phyloP scores from a whole-genome alignment of 176 grass and related monocot species.

The Areca catechu region DNA sequence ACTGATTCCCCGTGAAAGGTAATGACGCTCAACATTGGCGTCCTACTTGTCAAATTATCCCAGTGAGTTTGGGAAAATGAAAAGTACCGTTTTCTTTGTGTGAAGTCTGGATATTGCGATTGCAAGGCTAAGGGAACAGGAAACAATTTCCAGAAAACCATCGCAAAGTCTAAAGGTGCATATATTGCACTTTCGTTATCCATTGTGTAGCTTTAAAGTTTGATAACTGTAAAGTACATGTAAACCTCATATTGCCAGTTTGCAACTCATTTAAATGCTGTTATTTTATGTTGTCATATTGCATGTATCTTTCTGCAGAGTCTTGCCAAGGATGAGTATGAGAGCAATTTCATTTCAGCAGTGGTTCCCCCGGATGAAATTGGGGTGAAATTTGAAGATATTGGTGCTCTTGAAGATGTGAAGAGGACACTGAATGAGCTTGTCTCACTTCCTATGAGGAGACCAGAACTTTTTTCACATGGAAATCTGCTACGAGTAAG shows the following conservation, averaged over 20 bases:
- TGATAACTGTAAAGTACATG: no score
- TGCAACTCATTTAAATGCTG: background rate
- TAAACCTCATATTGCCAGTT: no score
- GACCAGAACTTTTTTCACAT: constrained; percentile 80
- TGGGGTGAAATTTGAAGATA: constrained; percentile 94
- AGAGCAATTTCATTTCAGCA: constrained; percentile 79
- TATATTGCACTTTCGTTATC: background rate
- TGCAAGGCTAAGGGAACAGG: constrained; percentile 62
- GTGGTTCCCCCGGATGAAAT: constrained; percentile 86
- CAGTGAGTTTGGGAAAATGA: background rate
- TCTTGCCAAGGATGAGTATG: constrained; percentile 87
- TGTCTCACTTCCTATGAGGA: constrained; percentile 88
- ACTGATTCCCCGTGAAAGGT: constrained; percentile 84
- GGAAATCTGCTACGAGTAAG: constrained; percentile 89
- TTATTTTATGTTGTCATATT: background rate
- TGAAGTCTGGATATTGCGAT: constrained; percentile 74
- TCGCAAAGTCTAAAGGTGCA: constrained; percentile 75
- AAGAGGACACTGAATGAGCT: constrained; percentile 90
- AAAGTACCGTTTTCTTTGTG: background rate
- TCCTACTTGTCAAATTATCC: constrained; percentile 6
- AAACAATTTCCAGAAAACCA: constrained; percentile 57
- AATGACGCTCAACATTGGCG: constrained; percentile 16
- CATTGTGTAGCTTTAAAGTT: constrained; percentile 8
- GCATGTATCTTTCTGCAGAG: constrained; percentile 38
- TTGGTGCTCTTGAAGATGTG: constrained; percentile 86